phyloP scores from a whole-genome alignment of 352 stramenopile species.

The Phytophthora kernoviae region DNA sequence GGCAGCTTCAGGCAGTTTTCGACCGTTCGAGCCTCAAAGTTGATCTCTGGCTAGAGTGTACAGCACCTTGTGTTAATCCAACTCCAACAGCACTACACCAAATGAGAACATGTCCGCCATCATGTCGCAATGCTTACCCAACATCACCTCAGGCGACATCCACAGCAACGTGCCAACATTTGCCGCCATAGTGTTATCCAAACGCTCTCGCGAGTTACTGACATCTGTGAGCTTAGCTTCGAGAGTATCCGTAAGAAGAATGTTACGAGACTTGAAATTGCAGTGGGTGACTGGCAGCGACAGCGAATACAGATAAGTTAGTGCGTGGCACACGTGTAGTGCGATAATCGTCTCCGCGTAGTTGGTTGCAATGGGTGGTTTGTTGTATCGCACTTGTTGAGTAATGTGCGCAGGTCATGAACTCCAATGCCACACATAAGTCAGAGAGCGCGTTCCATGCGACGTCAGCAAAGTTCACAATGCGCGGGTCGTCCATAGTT shows the following conservation, averaged over 20 bases:
- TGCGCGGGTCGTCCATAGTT: constrained; percentile 47
- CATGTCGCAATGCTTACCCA: constrained; percentile 20
- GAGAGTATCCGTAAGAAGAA: constrained; percentile 53
- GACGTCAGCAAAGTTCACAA: constrained; percentile 50
- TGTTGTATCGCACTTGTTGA: constrained; percentile 16
- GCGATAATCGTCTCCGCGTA: constrained; percentile 35
- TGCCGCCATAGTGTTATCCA: constrained; percentile 19
- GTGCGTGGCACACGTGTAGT: constrained; percentile 42
- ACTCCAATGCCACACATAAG: constrained; percentile 48
- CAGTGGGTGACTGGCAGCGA: constrained; percentile 61
- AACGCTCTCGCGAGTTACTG: constrained; percentile 40
- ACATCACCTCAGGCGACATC: constrained; percentile 29
- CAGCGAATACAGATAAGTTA: constrained; percentile 57
- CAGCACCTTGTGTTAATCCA: constrained; percentile 37
- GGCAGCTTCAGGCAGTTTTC: constrained; percentile 26
- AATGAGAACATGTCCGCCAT: constrained; percentile 36
- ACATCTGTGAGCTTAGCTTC: constrained; percentile 61
- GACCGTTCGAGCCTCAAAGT: constrained; percentile 5
- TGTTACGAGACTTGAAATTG: constrained; percentile 75
- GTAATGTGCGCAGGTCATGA: constrained; percentile 44
- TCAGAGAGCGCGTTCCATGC: constrained; percentile 50
- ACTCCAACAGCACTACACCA: constrained; percentile 37
- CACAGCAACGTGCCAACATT: constrained; percentile 22
- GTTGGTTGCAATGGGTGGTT: constrained; percentile 3
- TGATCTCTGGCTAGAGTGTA: constrained; percentile 12